These are phyloP conservation scores for Penicillium janthinellum DNA, from an alignment of 2,329 filamentous ascomycete species.

Conservation along the genomic window DNA sequence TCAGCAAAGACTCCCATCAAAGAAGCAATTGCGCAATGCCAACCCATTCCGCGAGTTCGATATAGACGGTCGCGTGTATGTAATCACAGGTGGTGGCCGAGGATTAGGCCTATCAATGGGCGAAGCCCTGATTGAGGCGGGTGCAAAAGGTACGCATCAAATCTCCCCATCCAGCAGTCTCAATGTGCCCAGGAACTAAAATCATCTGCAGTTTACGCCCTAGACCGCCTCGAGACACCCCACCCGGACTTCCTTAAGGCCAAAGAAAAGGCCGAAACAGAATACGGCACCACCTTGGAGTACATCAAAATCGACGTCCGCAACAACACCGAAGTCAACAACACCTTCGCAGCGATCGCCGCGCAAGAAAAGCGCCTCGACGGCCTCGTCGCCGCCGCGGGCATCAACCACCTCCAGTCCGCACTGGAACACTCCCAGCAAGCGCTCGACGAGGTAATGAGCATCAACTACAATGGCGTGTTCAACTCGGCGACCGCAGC, in stretches of 20 bases:
- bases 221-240: slow-evolving; percentile 50
- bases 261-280: slow-evolving; percentile 37
- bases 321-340: slow-evolving; percentile 40
- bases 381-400: slow-evolving; percentile 47
- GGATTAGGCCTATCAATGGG: slow-evolving; percentile 50
- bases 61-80: slow-evolving; percentile 44
- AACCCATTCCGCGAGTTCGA: slow-evolving; percentile 48
- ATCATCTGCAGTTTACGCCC: slow-evolving; percentile 45
- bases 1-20: slow-evolving; percentile 33
- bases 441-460: slow-evolving; percentile 47
- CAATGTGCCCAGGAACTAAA: background rate
- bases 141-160: slow-evolving; percentile 44
- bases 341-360: slow-evolving; percentile 40
- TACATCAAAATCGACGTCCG: slow-evolving; percentile 53
- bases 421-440: slow-evolving; percentile 46
- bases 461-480: slow-evolving; percentile 54
- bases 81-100: slow-evolving; percentile 48
- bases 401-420: slow-evolving; percentile 45
- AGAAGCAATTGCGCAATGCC: slow-evolving; percentile 25
- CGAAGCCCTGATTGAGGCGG: slow-evolving; percentile 51
- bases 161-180: background rate
- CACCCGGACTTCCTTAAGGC: slow-evolving; percentile 46
- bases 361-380: slow-evolving; percentile 40
- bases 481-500: slow-evolving; percentile 52
- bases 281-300: slow-evolving; percentile 46